Evolutionary conservation across 2,329 filamentous ascomycete genomes (phyloP), one percentile per base, ranked within the genome.

Genomic region (Fusarium sp.): DNA sequence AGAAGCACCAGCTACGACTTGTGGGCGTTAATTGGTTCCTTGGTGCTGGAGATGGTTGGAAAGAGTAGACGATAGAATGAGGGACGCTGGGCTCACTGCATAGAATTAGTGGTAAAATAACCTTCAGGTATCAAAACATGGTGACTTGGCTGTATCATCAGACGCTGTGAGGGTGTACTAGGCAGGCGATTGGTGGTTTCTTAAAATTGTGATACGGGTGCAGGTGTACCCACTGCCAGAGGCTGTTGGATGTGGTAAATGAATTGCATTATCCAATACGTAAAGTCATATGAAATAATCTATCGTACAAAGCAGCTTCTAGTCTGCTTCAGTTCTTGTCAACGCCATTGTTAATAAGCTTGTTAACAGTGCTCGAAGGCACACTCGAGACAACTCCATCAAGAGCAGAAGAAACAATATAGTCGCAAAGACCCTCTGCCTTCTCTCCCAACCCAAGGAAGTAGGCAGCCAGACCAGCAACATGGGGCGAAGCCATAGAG

Each of bases 1-100:
- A 73, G 39, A 75, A 73, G 58, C 67, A 80, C 40, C 67, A 74
- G 0, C 65, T 82, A 41, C 67, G 62, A 12, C 73, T 82, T 13
- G 78, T 80, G 0, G 76, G 73, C 0, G 66, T 77, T 7, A 81
- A 81, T 49, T 82, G 80, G 80, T 81, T 82, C 78, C 73, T 73
- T 0, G 78, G 79, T 15, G 80, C 77, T 39, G 78, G 78, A 2
- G 78, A 82, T 53, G 78, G 77, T 1, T 81, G 79, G 78, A 70
- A 70, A 38, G 71, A 66, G 34, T 72, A 58, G 7, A 5, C 2
- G 5, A 12, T n/a, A 25, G 22, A 26, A 24, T 13, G 11, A 7
- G 29, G 6, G 6, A 31, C 19, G 32, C 25, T 24, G 11, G 42
- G 6, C 11, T 13, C 22, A n/a, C 4, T 25, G 11, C 7, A 9